Percentiles rank a stretch among this genome's conserved stretches.
These are phyloP conservation scores for Suillus tomentosus DNA, from an alignment of 768 basidiomycete genomes.

Conservation along the genomic window DNA sequence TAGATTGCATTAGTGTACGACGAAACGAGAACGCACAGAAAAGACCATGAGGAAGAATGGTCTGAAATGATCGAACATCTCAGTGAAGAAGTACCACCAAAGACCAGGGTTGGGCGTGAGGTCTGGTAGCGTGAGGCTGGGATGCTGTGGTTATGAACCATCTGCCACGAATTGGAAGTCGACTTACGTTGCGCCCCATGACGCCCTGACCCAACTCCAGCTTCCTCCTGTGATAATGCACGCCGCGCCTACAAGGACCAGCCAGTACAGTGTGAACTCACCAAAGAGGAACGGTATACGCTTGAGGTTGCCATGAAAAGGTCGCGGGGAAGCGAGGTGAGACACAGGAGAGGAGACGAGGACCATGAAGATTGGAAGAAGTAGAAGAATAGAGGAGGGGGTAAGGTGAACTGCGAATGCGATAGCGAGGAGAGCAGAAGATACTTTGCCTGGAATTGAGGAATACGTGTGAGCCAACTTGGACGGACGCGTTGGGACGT, in stretches of 20 bases:
- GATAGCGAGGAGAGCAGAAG: constrained; percentile 62
- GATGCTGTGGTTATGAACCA: constrained; percentile 1
- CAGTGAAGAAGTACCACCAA: constrained; percentile 99
- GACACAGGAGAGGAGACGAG: constrained; percentile 64
- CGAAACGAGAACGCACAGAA: constrained; percentile 53
- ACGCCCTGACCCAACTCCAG: constrained; percentile 69
- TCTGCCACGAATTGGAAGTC: background rate
- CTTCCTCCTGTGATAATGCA: constrained; percentile 62
- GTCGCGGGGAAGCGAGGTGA: constrained; percentile 61
- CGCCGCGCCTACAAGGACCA: constrained; percentile 43
- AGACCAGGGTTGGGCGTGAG: constrained; percentile 92
- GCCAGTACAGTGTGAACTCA: constrained; percentile 56
- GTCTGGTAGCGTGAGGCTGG: constrained; percentile 80
- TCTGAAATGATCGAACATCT: constrained; percentile 98
- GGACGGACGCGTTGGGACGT: constrained; percentile 13
- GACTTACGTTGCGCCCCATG: constrained; percentile 82
- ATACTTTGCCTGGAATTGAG: constrained; percentile 50
- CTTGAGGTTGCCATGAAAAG: constrained; percentile 24
- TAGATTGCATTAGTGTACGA: background rate
- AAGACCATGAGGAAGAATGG: constrained; percentile 95
- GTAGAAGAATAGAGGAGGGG: constrained; percentile 65
- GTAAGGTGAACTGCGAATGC: constrained; percentile 75
- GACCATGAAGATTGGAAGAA: constrained; percentile 68
- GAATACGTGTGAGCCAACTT: background rate
- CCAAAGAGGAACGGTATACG: constrained; percentile 31